Percentiles rank a stretch among this genome's conserved stretches.
Conservation (phyloP, 1,284 basidiomycete species). For the Abortiporus biennis region DNA sequence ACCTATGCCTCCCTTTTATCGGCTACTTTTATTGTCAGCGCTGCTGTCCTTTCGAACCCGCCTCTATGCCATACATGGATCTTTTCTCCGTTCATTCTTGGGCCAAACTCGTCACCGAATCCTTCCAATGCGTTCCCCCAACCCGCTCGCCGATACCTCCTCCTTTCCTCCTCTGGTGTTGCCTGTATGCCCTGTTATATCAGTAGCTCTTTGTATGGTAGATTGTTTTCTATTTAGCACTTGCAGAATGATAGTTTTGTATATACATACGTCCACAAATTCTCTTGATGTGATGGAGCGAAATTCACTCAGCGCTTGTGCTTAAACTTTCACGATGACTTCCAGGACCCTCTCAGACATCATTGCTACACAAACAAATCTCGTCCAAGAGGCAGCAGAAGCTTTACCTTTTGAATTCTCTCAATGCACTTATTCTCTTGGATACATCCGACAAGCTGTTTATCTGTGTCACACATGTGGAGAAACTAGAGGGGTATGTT, state of each 20-base stretch:
- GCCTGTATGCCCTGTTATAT: constrained; percentile 5
- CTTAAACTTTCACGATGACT: too few relatives aligned
- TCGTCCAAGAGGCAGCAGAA: constrained; percentile 61
- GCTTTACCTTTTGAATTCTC: constrained; percentile 73
- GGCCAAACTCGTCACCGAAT: neutral
- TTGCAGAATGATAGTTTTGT: neutral
- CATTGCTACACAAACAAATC: constrained; percentile 52
- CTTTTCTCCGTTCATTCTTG: too few relatives aligned
- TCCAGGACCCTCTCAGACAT: constrained; percentile 23
- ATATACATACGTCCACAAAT: neutral
- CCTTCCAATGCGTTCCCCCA: constrained; percentile 1
- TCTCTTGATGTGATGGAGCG: too few relatives aligned
- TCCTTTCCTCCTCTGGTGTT: neutral
- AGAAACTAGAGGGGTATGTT: constrained; percentile 52
- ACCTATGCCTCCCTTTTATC: neutral
- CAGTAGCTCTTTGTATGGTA: constrained; percentile 1
- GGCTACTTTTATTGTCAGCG: neutral
- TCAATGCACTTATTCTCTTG: constrained; percentile 62
- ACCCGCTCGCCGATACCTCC: neutral
- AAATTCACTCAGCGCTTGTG: too few relatives aligned
- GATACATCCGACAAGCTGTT: constrained; percentile 59
- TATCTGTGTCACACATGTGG: constrained; percentile 73
- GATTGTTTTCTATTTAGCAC: neutral
- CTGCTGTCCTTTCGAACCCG: neutral
- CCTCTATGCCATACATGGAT: neutral